Evolutionary conservation across 768 basidiomycete species (phyloP).

Genomic region (Tulasnella sp.): DNA sequence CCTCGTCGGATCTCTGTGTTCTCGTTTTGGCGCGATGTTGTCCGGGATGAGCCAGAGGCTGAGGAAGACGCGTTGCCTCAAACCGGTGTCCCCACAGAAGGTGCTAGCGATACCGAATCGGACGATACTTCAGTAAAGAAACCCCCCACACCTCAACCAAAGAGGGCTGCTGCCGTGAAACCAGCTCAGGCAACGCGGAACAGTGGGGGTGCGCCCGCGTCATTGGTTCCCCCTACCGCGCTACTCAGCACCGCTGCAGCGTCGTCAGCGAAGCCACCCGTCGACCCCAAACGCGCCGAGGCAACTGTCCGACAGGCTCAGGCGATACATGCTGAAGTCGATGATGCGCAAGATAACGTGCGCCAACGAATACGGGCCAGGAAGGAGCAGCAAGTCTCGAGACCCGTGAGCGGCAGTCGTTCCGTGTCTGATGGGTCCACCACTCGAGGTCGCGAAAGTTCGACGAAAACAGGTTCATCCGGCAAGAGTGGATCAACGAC

Average conservation of each 20-base stretch:
- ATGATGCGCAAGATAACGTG: slow-evolving; percentile 30
- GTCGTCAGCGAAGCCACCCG: background rate
- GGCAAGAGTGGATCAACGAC: background rate
- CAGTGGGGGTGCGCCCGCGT: background rate
- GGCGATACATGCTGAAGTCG: slow-evolving; percentile 24
- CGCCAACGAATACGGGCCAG: slow-evolving; percentile 12
- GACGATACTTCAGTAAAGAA: background rate
- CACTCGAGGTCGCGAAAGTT: background rate
- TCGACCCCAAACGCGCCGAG: slow-evolving; percentile 6
- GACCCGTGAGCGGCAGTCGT: slow-evolving; percentile 4
- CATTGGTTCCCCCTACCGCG: background rate
- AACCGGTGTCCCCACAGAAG: background rate
- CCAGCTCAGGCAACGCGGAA: background rate
- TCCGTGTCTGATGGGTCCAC: background rate
- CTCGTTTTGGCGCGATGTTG: slow-evolving; percentile 22
- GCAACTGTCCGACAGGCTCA: slow-evolving; percentile 27
- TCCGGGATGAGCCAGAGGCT: background rate
- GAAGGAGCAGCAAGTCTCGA: background rate
- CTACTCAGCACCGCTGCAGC: background rate
- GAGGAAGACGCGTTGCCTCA: background rate
- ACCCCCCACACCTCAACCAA: background rate
- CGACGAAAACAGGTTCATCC: background rate
- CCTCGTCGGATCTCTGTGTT: slow-evolving; percentile 17
- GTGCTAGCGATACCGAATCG: background rate
- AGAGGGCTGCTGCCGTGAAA: background rate